A percentile compares a stretch with the other conserved stretches of the same genome.
Conservation (phyloP, 1,284 basidiomycete genomes). For the Tausonia pullulans region DNA sequence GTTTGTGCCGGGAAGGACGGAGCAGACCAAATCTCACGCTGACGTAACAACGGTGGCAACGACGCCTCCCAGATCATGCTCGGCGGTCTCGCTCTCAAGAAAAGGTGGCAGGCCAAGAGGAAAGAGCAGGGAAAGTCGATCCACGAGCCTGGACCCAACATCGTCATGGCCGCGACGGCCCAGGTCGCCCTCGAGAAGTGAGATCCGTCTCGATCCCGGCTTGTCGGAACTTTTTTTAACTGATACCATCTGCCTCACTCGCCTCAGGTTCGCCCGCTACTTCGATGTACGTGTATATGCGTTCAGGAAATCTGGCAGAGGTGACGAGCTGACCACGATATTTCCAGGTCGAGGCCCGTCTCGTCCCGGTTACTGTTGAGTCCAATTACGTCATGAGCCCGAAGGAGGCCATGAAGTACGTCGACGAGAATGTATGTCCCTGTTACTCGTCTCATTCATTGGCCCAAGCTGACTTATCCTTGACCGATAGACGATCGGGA, state of each 20-base stretch:
- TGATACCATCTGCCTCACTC: background rate
- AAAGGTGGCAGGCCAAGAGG: slow-evolving; percentile 78
- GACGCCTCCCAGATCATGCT: slow-evolving; percentile 51
- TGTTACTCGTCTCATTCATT: slow-evolving; percentile 7
- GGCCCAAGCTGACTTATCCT: background rate
- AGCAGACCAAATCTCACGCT: too few relatives aligned
- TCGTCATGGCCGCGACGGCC: slow-evolving; percentile 44
- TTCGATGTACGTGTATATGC: slow-evolving; percentile 62
- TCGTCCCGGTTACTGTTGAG: slow-evolving; percentile 57
- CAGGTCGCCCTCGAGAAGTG: slow-evolving; percentile 85
- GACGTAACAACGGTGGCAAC: too few relatives aligned
- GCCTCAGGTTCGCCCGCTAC: slow-evolving; percentile 42
- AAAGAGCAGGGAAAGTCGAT: slow-evolving; percentile 77
- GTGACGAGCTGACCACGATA: slow-evolving; percentile 21
- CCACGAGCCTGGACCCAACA: slow-evolving; percentile 59
- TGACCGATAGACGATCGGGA: slow-evolving; percentile 45
- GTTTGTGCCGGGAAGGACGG: too few relatives aligned
- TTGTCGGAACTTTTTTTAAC: too few relatives aligned
- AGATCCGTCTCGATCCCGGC: slow-evolving; percentile 34
- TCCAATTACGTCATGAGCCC: slow-evolving; percentile 73
- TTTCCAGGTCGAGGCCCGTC: slow-evolving; percentile 42
- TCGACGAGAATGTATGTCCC: slow-evolving; percentile 68
- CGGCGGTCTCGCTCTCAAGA: slow-evolving; percentile 89
- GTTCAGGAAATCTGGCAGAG: slow-evolving; percentile 24
- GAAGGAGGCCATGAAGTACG: slow-evolving; percentile 69